Conservation (phyloP, 2,329 filamentous ascomycete genomes). For the Aspergillus glaucus region DNA sequence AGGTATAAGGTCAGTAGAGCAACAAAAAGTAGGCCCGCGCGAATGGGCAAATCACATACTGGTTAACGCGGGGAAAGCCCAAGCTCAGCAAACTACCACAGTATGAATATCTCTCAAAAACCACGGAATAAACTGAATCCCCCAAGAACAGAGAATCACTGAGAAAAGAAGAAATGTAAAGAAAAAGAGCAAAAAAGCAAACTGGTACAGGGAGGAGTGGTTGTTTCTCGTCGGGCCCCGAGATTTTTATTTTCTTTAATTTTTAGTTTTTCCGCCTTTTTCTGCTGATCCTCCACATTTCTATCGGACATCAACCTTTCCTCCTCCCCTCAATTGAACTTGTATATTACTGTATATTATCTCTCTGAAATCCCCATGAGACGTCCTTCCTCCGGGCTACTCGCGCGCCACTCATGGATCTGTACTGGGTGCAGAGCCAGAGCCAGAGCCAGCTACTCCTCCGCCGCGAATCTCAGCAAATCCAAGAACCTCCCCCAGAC, state of each 20-base stretch:
- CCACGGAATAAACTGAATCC: neutral
- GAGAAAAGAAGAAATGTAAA: too few species aligned
- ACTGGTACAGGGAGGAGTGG: neutral
- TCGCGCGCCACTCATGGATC: slow-evolving; percentile 29
- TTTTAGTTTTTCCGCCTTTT: neutral
- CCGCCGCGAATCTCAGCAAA: slow-evolving; percentile 23
- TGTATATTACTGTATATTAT: neutral
- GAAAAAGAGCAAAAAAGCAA: too few species aligned
- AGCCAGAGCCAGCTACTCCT: slow-evolving; percentile 29
- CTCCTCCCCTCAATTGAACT: slow-evolving; percentile 1
- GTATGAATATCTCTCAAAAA: too few species aligned
- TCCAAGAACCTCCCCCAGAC: slow-evolving; percentile 39
- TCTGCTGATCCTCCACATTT: slow-evolving; percentile 1
- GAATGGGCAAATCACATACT: neutral
- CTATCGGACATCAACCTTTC: neutral
- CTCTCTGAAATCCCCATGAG: slow-evolving; percentile 18
- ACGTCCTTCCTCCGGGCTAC: slow-evolving; percentile 14
- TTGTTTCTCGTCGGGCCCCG: neutral
- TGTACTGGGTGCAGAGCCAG: slow-evolving; percentile 30
- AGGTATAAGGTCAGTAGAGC: slow-evolving; percentile 12
- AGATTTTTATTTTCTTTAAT: neutral
- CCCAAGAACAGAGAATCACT: too few species aligned
- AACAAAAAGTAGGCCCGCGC: neutral
- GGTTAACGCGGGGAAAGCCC: neutral
- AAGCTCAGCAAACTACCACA: neutral